Evolutionary conservation across 345 rosid species (phyloP).

Genomic region (Psidium friedrichsthalianum): DNA sequence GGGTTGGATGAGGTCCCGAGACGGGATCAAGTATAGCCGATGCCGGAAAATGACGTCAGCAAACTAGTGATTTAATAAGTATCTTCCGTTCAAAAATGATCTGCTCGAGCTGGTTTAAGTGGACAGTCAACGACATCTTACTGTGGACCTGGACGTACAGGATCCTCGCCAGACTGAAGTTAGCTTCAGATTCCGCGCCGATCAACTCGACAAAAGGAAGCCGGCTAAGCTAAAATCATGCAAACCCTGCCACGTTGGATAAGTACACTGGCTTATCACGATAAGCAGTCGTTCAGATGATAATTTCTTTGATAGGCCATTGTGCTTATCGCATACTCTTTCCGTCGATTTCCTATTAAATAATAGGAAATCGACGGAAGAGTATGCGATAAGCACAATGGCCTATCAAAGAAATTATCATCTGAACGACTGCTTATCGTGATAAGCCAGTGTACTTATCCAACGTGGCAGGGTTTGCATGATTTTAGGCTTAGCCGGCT

Average conservation of each 20-base stretch:
- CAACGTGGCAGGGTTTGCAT: background rate
- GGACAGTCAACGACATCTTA: background rate
- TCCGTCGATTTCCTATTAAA: constrained; percentile 41
- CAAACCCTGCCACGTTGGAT: background rate
- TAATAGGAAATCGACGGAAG: constrained; percentile 34
- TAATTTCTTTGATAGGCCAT: accelerated
- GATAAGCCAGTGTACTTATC: background rate
- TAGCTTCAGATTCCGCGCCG: constrained; percentile 73
- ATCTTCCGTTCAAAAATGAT: background rate
- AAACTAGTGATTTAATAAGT: background rate
- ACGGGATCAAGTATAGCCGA: background rate
- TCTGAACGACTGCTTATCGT: accelerated
- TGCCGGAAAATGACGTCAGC: background rate
- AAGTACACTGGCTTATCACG: background rate
- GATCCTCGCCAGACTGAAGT: background rate
- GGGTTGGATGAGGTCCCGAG: background rate
- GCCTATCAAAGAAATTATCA: constrained; percentile 4
- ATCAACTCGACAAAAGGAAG: constrained; percentile 40
- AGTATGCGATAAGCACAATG: accelerated
- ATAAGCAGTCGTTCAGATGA: background rate
- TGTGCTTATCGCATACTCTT: background rate
- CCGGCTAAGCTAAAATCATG: constrained; percentile 34
- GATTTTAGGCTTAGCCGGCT: constrained; percentile 49
- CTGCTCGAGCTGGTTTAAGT: background rate
- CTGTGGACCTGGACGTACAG: background rate